Evolutionary conservation across 495 filamentous ascomycete genomes (phyloP).

Genomic region (Rhypophila decipiens): DNA sequence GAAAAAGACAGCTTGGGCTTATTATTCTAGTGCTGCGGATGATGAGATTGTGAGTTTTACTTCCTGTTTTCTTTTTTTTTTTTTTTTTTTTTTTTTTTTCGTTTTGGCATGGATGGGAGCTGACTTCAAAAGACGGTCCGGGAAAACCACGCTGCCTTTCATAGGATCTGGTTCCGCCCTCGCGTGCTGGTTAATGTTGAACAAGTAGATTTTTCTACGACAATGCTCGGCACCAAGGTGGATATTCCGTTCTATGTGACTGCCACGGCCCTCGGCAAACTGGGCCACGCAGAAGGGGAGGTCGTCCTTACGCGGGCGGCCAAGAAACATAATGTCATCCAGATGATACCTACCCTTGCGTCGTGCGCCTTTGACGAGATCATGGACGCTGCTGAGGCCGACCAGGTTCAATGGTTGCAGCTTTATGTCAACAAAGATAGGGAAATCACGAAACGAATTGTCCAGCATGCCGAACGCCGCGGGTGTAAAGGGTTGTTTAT

Average conservation of each 20-base stretch:
- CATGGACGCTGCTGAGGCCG: slow-evolving; percentile 69
- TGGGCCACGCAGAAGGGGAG: slow-evolving; percentile 84
- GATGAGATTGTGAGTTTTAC: slow-evolving; percentile 75
- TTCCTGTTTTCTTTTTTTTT: too few species aligned
- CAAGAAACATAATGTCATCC: slow-evolving; percentile 76
- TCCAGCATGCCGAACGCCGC: slow-evolving; percentile 82
- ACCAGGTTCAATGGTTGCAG: slow-evolving; percentile 94
- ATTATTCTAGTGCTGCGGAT: slow-evolving; percentile 92
- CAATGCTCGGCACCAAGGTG: slow-evolving; percentile 81
- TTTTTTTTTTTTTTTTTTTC: neutral
- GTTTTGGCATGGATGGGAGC: neutral
- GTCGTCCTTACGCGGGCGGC: slow-evolving; percentile 83
- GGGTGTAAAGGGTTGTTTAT: slow-evolving; percentile 97
- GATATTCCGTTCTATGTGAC: slow-evolving; percentile 88
- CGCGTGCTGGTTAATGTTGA: slow-evolving; percentile 80
- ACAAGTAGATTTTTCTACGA: slow-evolving; percentile 76
- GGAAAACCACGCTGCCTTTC: slow-evolving; percentile 93
- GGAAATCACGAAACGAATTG: slow-evolving; percentile 80
- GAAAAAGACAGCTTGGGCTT: slow-evolving; percentile 94
- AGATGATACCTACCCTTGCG: slow-evolving; percentile 98
- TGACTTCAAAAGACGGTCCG: slow-evolving; percentile 66
- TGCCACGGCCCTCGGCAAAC: slow-evolving; percentile 85
- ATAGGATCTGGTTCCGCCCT: slow-evolving; percentile 96
- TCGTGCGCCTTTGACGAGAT: slow-evolving; percentile 98
- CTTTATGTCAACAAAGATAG: slow-evolving; percentile 98